phyloP scores from a whole-genome alignment of 2,329 filamentous ascomycete genomes.

The Coleophoma eucalyptorum region DNA sequence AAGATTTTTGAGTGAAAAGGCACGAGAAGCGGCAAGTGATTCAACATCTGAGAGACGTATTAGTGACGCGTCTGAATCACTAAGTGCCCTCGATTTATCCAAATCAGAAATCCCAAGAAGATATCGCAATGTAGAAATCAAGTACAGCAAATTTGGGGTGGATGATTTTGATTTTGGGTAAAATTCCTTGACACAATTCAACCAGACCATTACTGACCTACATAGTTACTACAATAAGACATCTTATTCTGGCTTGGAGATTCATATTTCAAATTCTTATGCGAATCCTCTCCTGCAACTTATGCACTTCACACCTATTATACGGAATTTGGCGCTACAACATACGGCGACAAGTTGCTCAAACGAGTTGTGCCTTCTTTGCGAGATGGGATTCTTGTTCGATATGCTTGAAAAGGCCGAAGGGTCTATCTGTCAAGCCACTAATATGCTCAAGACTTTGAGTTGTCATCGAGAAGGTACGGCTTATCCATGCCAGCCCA shows the following conservation, averaged over 20 bases:
- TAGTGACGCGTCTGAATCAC: slow-evolving; percentile 56
- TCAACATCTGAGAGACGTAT: slow-evolving; percentile 33
- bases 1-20: slow-evolving; percentile 93
- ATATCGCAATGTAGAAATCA: slow-evolving; percentile 95
- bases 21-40: slow-evolving; percentile 59
- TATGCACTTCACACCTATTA: slow-evolving; percentile 82
- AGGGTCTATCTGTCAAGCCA: slow-evolving; percentile 92
- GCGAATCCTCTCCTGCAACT: slow-evolving; percentile 90
- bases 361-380: slow-evolving; percentile 80
- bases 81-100: slow-evolving; percentile 68
- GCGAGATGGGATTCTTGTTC: slow-evolving; percentile 91
- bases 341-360: slow-evolving; percentile 85
- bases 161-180: slow-evolving; percentile 97
- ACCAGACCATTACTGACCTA: slow-evolving; percentile 11
- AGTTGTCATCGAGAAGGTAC: slow-evolving; percentile 74
- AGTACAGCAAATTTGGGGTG: slow-evolving; percentile 98
- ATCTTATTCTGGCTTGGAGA: slow-evolving; percentile 85
- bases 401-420: slow-evolving; percentile 98
- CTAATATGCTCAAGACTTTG: slow-evolving; percentile 88
- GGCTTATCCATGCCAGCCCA: slow-evolving; percentile 9
- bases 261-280: slow-evolving; percentile 95
- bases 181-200: not conserved
- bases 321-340: slow-evolving; percentile 83
- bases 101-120: slow-evolving; percentile 81
- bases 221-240: slow-evolving; percentile 91